Base-by-base conservation (phyloP, 495 filamentous ascomycete genomes). In the Annulohypoxylon stygium region DNA sequence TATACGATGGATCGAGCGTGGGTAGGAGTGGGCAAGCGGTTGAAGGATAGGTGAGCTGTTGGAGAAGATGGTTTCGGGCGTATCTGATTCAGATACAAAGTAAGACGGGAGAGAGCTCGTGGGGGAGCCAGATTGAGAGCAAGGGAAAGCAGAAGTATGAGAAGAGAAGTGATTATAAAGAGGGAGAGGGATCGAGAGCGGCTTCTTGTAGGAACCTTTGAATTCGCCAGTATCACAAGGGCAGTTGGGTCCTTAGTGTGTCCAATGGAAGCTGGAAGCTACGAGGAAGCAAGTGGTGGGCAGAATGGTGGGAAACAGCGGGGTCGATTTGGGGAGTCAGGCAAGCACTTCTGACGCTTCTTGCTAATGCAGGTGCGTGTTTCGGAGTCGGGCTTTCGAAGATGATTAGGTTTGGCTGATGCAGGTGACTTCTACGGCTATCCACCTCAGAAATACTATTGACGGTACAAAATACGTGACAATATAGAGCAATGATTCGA, bases 81-180 rank as follows among this genome's bases (percentile, higher is more conserved):
- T 74, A 89, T 81, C 68, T 86, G 82, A 53, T 85, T 86, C 67
- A 94, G 83, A 76, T 94, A 83, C 48, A 86, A 80, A 69, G 89
- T 85, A 67, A 95, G 83, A 51, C 92, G 88, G 36, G 88, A 83
- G 74, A 88, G 80, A 74, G 92, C 79, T 69, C 90, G 87, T 76
- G 88, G 82, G 77, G 90, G 87, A 81, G 94, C 93, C 93, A 97
- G 91, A 82, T 91, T 93, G 90, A 90, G 78, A 78, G 83, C 73
- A 55, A 90, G 79, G 71, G 81, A 79, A 71, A 89, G 73, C 81
- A 94, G 88, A 76, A 93, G 83, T 77, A 91, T 60, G 78, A 93
- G 63, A 75, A 84, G 77, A 75, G 89, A 81, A 70, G 88, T 71
- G 73, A 86, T 74, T 73, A 86, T 73, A 68, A 87, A 72, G 76